phyloP scores from a whole-genome alignment of 768 basidiomycete genomes.

The Tylopilus sp. region DNA sequence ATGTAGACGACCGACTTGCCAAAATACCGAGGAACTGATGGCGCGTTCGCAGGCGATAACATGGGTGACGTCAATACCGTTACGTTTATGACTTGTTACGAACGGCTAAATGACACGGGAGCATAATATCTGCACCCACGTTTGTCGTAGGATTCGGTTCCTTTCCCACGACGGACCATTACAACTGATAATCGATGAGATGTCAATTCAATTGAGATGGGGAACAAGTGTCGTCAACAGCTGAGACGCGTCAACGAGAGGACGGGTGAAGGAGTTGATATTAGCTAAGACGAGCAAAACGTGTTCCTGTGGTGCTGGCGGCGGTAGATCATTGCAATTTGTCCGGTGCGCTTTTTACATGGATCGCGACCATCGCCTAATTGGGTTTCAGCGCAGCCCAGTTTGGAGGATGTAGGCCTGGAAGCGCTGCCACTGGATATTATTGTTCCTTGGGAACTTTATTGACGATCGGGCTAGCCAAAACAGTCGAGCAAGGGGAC shows the following conservation, averaged over 20 bases:
- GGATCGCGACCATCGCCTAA: not conserved
- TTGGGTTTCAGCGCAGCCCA: not conserved
- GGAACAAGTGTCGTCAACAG: not conserved
- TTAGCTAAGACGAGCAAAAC: not conserved
- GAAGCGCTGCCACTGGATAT: not conserved
- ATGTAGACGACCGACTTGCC: not conserved
- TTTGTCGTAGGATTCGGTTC: constrained; percentile 6
- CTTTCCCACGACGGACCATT: constrained; percentile 7
- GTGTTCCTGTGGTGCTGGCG: not conserved
- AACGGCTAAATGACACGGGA: not conserved
- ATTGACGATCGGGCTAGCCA: not conserved
- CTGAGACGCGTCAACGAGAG: not conserved
- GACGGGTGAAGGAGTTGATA: not conserved
- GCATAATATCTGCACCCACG: constrained; percentile 10
- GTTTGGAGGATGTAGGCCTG: not conserved
- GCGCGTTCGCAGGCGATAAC: not conserved
- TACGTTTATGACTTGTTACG: too few relatives aligned
- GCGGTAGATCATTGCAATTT: not conserved
- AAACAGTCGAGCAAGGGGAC: not conserved
- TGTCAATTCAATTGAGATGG: constrained; percentile 2
- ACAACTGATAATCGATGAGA: not conserved
- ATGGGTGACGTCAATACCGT: constrained; percentile 4
- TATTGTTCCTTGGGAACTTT: not conserved
- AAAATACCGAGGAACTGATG: not conserved
- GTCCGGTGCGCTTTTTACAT: not conserved